Evolutionary conservation across 129 eudicot species (phyloP).

Genomic region (Flaveria sonorensis): DNA sequence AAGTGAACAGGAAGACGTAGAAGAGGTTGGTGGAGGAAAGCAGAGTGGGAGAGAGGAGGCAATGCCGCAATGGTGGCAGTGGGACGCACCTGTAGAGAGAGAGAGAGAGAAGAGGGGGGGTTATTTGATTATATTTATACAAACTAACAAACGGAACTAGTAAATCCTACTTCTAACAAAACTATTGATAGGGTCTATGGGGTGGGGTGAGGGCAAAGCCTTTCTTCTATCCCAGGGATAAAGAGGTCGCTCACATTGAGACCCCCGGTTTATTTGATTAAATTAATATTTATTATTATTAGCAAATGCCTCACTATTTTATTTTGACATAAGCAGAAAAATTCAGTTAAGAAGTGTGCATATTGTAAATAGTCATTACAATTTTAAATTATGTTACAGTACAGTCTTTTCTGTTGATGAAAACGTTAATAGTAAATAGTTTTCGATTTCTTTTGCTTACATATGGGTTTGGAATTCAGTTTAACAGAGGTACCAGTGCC

Average conservation of each 20-base stretch:
- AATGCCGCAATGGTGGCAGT: not conserved
- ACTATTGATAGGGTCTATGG: too few species aligned
- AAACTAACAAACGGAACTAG: too few species aligned
- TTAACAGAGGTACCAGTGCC: slow-evolving; percentile 97
- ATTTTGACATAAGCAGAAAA: not conserved
- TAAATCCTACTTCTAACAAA: too few species aligned
- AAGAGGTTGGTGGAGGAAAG: not conserved
- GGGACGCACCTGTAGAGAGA: not conserved
- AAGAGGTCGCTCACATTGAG: too few species aligned
- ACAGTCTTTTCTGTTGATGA: too few species aligned
- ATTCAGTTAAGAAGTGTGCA: not conserved
- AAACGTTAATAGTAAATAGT: too few species aligned
- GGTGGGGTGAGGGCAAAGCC: too few species aligned
- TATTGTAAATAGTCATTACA: not conserved
- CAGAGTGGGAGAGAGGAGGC: not conserved
- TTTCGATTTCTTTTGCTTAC: slow-evolving; percentile 19
- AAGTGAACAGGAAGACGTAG: not conserved
- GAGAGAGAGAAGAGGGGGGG: not conserved
- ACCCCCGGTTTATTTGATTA: not conserved
- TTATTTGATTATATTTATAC: not conserved
- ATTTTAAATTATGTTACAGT: too few species aligned
- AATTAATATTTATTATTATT: not conserved
- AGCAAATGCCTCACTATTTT: not conserved
- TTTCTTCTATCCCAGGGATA: too few species aligned
- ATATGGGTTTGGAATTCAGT: slow-evolving; percentile 52